Evolutionary conservation across 768 basidiomycete genomes (phyloP), one percentile per base, ranked within the genome.

Genomic region (Clitopilus passeckerianus): DNA sequence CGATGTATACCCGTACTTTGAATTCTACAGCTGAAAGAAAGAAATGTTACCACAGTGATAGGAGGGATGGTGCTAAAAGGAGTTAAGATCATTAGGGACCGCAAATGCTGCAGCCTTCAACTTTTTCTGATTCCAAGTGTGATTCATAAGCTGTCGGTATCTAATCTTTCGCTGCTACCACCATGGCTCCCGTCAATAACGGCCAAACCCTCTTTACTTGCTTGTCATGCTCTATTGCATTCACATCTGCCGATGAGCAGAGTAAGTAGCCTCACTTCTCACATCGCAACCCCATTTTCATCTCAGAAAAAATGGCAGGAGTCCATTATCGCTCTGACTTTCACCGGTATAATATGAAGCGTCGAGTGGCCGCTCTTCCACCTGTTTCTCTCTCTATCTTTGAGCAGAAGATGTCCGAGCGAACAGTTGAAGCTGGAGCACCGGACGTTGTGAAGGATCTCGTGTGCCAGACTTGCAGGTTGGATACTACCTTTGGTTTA

Each of bases 261-360:
- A 82, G 91, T 91, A 64, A 54, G 86, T 77, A 35, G n/a, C 57
- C 57, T 34, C 15, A 20, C 8, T 22, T 44, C 23, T 59, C 46
- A 6, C 24, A 27, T 34, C 23, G 15, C n/a, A 34, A 60, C 27
- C 60, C 62, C 20, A 57, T 64, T 20, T 33, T 52, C 55, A 37
- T 43, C 35, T 30, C 34, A 12, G 5, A 20, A 23, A 23, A 16
- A 12, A 22, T 65, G 14, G 5, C 65, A 93, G 91, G 96, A 60
- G 74, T 77, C 0, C 97, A 99, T 70, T 98, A 96, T 72, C 85
- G 86, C 63, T 92, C 93, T 23, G 97, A 99, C 73, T 90, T 91
- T 72, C 97, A 99, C 76, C 81, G 95, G 57, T 99, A 99, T 75
- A 99, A 99, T 70, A 93, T 98, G 87, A 96, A 96, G 79, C 90